Evolutionary conservation across 306 rosid genomes (phyloP), one percentile per base, ranked within the genome.

Genomic region (Erythrophleum fordii): DNA sequence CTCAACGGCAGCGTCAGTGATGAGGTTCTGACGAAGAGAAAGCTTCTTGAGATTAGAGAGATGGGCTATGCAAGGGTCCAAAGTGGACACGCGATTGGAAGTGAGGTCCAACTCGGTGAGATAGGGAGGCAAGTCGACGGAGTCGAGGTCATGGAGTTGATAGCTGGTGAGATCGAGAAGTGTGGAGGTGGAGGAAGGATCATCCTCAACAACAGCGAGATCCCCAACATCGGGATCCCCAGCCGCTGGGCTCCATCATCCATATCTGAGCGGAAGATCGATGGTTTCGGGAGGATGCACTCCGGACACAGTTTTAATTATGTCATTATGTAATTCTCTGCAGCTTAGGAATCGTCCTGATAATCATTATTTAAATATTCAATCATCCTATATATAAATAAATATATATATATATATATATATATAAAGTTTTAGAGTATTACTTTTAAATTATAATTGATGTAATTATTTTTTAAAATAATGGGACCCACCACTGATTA

Each of bases 21-120:
- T 26, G 68, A 93, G 97, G 88, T 96, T 93, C 60, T 96, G 98
- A 29, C 97, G 98, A 53, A 93, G 75, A 8, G 97, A 96, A 16
- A 96, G 94, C 86, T 96, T 93, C 81, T 80, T 88, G 66, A 93
- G 98, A 85, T 77, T 65, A 28, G 90, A 82, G 14, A 96, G 91
- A 67, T 79, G 80, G n/a, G 59, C 88, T 42, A 96, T 92, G 83
- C 98, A 96, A 75, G 93, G 74, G 85, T 96, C 98, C 83, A 96
- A 65, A 53, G 59, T n/a, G 22, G 97, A 82, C 55, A 93, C 82
- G 8, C 97, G 96, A 87, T 96, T 96, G 16, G 94, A 86, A 18
- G 98, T 93, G 68, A 96, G 89, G 91, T 96, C 99, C 72, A 96
- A 77, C 84, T 96, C 98, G 84, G 89, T 93, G 48, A 96, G 95